Evolutionary conservation across 768 basidiomycete genomes (phyloP).

Genomic region (Mycena galopus): DNA sequence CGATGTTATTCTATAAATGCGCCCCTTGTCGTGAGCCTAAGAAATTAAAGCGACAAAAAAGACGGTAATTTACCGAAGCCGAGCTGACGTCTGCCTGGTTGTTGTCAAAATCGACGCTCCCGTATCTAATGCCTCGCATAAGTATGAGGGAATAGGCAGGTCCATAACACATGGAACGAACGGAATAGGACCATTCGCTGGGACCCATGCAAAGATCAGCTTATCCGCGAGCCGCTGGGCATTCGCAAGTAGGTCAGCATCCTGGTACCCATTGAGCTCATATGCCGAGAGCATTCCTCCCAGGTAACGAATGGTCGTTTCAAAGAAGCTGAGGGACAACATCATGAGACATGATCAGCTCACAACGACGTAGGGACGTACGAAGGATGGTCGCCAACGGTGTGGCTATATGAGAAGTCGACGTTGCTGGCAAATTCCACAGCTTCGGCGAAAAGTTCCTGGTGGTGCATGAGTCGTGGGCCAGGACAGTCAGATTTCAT

Average conservation of each 20-base stretch:
- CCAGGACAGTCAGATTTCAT: background rate
- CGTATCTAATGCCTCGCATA: conserved; percentile 14
- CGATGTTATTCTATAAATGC: conserved; percentile 21
- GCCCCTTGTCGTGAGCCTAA: conserved; percentile 2
- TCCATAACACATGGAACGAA: conserved; percentile 8
- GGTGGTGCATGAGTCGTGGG: background rate
- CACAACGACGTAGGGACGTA: background rate
- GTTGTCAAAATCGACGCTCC: conserved; percentile 17
- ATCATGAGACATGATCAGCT: conserved; percentile 2
- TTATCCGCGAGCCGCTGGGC: conserved; percentile 27
- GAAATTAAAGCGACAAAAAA: background rate
- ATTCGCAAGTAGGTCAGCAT: conserved; percentile 24
- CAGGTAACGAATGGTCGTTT: conserved; percentile 79
- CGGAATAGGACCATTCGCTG: conserved; percentile 26
- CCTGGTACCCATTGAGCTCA: conserved; percentile 53
- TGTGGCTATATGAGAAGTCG: conserved; percentile 25
- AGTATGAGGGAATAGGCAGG: background rate
- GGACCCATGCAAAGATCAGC: conserved; percentile 25
- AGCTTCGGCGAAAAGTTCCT: conserved; percentile 29
- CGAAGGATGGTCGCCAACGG: conserved; percentile 25
- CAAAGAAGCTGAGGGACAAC: conserved; percentile 53
- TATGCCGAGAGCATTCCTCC: conserved; percentile 77
- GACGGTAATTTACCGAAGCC: conserved; percentile 10
- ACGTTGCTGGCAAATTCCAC: conserved; percentile 27
- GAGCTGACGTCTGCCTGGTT: conserved; percentile 14